Percentiles rank a stretch among this genome's conserved stretches.
Evolutionary conservation across 805 yeast species (phyloP).

Genomic region (Allodekkera sacchari): DNA sequence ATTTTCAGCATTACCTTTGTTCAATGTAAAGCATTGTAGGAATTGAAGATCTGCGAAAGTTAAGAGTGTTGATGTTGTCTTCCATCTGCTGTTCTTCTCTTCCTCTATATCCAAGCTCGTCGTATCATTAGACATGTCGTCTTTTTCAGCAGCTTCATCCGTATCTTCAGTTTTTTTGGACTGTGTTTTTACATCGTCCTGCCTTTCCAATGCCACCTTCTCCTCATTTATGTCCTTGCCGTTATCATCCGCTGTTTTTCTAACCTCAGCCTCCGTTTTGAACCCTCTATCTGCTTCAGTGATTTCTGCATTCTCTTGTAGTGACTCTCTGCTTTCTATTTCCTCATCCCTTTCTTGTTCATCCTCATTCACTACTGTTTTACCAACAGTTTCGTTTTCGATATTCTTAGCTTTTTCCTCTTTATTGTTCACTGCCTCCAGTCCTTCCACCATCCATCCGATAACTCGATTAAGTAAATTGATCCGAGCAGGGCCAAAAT

Average conservation of each 20-base stretch:
- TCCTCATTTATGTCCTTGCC: neutral
- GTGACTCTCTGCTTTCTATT: too few relatives aligned
- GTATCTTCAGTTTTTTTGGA: neutral
- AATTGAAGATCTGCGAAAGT: constrained; percentile 9
- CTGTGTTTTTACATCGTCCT: neutral
- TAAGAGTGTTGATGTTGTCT: constrained; percentile 3
- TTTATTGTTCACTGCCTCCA: too few relatives aligned
- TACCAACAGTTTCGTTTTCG: too few relatives aligned
- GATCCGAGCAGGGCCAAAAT: constrained; percentile 10
- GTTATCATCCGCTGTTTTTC: too few relatives aligned
- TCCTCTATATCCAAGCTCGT: too few relatives aligned
- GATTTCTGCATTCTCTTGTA: neutral
- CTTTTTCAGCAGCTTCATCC: neutral
- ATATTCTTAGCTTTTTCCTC: neutral
- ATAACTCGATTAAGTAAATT: constrained; percentile 11
- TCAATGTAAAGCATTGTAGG: constrained; percentile 2
- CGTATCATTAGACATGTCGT: too few relatives aligned
- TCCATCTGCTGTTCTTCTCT: too few relatives aligned
- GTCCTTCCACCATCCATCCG: constrained; percentile 1
- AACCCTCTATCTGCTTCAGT: neutral
- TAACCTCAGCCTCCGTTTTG: too few relatives aligned
- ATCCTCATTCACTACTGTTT: too few relatives aligned
- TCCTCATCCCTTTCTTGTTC: too few relatives aligned
- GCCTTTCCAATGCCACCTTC: constrained; percentile 1
- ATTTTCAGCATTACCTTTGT: neutral